phyloP scores from a whole-genome alignment of 2,329 filamentous ascomycete species.

The Tolypocladium pustulatum region DNA sequence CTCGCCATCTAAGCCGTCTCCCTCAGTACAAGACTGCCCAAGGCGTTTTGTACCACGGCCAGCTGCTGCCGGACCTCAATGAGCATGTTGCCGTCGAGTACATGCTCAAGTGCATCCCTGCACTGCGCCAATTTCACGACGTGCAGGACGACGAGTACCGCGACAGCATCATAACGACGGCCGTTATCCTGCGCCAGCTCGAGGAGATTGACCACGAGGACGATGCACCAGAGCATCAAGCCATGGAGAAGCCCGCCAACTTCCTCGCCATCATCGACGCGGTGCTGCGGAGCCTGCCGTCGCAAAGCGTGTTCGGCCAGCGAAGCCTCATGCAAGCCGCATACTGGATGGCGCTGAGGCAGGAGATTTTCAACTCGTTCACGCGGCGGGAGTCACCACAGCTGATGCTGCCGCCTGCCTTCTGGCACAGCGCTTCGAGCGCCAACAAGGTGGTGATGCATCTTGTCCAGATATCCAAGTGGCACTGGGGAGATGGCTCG shows the following conservation, averaged over 20 bases:
- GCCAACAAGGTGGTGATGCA: slow-evolving; percentile 30
- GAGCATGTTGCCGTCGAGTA: slow-evolving; percentile 28
- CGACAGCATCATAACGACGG: slow-evolving; percentile 29
- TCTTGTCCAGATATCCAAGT: slow-evolving; percentile 28
- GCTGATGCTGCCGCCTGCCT: slow-evolving; percentile 22
- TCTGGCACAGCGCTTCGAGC: slow-evolving; percentile 22
- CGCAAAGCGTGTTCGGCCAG: slow-evolving; percentile 23
- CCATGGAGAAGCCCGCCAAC: slow-evolving; percentile 17
- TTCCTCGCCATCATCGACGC: slow-evolving; percentile 30
- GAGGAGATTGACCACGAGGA: slow-evolving; percentile 31
- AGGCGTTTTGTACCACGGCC: slow-evolving; percentile 26
- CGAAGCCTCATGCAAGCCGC: slow-evolving; percentile 26
- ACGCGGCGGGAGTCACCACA: slow-evolving; percentile 26
- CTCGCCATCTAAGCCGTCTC: slow-evolving; percentile 26
- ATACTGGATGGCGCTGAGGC: slow-evolving; percentile 30
- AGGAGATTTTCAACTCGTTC: slow-evolving; percentile 30
- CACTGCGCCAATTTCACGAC: slow-evolving; percentile 24
- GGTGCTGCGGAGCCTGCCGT: slow-evolving; percentile 24
- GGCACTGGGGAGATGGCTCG: slow-evolving; percentile 26
- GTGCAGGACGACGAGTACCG: slow-evolving; percentile 26
- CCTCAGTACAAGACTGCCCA: slow-evolving; percentile 24
- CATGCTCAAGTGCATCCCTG: slow-evolving; percentile 28
- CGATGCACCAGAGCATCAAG: slow-evolving; percentile 7
- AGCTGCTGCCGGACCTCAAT: slow-evolving; percentile 22
- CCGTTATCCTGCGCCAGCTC: slow-evolving; percentile 28